These are phyloP conservation scores for Rhynchosporium secalis DNA, from an alignment of 2,329 filamentous ascomycete species.

Conservation along the genomic window DNA sequence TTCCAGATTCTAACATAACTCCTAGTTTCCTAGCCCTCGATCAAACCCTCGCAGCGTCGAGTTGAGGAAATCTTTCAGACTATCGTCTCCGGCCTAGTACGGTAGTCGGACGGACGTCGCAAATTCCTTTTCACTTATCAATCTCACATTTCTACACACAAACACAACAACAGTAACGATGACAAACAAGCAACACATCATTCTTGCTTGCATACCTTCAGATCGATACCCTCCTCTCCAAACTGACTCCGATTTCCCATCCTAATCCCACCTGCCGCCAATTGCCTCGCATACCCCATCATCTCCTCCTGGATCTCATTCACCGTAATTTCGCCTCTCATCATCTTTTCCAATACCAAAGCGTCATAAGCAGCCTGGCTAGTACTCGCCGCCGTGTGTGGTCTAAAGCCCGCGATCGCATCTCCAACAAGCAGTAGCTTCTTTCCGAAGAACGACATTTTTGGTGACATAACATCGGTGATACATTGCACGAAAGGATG, in stretches of 20 bases:
- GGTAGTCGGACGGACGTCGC: neutral
- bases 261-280: constrained; percentile 7
- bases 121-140: neutral
- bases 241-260: constrained; percentile 20
- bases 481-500: neutral
- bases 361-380: constrained; percentile 42
- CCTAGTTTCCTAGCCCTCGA: no score
- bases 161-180: neutral
- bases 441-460: neutral
- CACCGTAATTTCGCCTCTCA: constrained; percentile 20
- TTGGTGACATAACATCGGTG: neutral
- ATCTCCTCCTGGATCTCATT: constrained; percentile 18
- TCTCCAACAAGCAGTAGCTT: constrained; percentile 44
- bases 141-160: neutral
- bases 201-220: constrained; percentile 7
- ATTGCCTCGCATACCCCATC: constrained; percentile 19
- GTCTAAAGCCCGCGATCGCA: constrained; percentile 46
- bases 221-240: constrained; percentile 6
- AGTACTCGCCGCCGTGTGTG: constrained; percentile 47
- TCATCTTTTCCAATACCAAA: constrained; percentile 20
- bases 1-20: no score
- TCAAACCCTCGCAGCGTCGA: no score
- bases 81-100: neutral
- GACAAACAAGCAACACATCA: neutral
- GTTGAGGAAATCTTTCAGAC: no score